Base-by-base conservation (phyloP, 306 rosid genomes). In the Cicer arietinum region DNA sequence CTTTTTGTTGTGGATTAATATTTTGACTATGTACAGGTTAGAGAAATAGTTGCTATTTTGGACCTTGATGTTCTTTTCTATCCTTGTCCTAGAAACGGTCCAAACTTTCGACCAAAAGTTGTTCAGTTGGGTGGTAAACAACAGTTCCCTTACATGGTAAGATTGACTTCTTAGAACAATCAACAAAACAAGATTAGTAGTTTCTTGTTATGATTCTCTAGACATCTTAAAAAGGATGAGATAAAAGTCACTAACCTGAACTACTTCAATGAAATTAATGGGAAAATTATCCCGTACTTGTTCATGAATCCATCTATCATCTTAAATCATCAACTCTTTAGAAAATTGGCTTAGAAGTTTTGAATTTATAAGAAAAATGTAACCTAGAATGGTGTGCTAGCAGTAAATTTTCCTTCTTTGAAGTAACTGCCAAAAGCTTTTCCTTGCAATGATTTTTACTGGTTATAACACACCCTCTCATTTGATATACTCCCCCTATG, bases 61-160 rank as follows among this genome's bases (percentile, higher is more conserved):
- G 99, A 95, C 83, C 85, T 95, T 18, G 99, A 95, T 85, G 92
- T 95, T 84, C 75, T 95, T 62, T 92, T 74, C 84, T 95, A 95
- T 88, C 99, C 99, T 20, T 95, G 98, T 76, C 99, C 98, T 37
- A 86, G 82, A 84, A 92, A 92, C 52, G 86, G 99, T 59, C 98
- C 97, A 52, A 94, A 90, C 79, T 95, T 92, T 42, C 97, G 97
- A 63, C 80, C 92, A 45, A 95, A 92, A 88, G 99, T 88, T 83
- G 74, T 69, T 80, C 84, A 88, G 86, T 75, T 92, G 88, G 99
- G 99, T 10, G 99, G 98, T 67, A 95, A 95, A 76, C 86, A 85
- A 82, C 99, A 85, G 82, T 95, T 92, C 67, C 99, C 99, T 54
- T 95, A 89, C 86, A 89, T 95, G 99, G 99, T 95, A 78, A 84